phyloP scores from a whole-genome alignment of 192 early-diverging fungal species.

The Linnemannia zychae region DNA sequence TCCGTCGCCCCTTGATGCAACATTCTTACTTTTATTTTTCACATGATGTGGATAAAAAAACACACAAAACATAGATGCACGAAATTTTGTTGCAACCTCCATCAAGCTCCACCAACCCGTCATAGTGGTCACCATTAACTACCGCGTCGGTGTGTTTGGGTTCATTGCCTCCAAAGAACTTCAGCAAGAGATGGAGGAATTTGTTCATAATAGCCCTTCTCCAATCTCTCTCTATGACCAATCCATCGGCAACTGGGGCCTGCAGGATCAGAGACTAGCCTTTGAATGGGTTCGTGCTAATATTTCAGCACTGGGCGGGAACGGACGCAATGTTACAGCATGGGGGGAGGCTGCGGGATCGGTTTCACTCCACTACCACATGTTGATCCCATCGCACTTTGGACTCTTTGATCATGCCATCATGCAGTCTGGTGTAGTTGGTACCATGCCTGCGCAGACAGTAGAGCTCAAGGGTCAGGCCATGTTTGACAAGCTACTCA shows the following conservation, averaged over 20 bases:
- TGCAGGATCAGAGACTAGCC: constrained; percentile 33
- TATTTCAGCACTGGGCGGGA: constrained; percentile 29
- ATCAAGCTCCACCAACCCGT: constrained; percentile 38
- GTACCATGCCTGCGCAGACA: constrained; percentile 1
- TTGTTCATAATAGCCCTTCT: neutral
- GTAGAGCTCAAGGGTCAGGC: constrained; percentile 17
- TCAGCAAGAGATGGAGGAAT: constrained; percentile 26
- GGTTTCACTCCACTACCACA: constrained; percentile 32
- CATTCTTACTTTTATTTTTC: neutral
- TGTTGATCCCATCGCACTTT: constrained; percentile 19
- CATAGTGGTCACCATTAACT: constrained; percentile 60
- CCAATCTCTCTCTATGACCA: constrained; percentile 16
- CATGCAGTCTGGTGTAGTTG: constrained; percentile 37
- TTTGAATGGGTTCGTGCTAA: constrained; percentile 43
- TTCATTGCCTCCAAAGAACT: constrained; percentile 55
- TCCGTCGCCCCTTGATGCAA: neutral
- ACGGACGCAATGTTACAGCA: constrained; percentile 22
- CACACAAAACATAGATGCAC: constrained; percentile 16
- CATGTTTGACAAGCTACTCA: constrained; percentile 18
- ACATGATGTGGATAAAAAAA: neutral
- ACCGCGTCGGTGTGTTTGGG: constrained; percentile 63
- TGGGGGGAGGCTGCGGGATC: constrained; percentile 40
- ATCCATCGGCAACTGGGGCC: constrained; percentile 44
- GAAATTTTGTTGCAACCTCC: constrained; percentile 34
- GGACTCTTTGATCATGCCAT: constrained; percentile 52